Evolutionary conservation across 352 stramenopile genomes (phyloP).

Genomic region (Phytophthora idaei): DNA sequence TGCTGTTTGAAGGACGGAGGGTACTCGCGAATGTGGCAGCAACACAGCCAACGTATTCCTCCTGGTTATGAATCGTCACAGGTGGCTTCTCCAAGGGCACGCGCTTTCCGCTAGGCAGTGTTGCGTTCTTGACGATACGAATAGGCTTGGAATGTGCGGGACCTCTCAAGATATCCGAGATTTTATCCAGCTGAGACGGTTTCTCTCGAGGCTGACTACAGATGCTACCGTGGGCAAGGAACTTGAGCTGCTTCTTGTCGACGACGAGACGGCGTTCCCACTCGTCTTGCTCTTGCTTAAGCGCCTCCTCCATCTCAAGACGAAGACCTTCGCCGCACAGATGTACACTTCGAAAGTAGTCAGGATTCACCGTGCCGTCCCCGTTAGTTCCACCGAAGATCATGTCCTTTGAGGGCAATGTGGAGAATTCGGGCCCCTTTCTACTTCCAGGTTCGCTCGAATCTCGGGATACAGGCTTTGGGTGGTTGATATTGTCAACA

Average conservation of each 20-base stretch:
- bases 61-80: constrained; percentile 73
- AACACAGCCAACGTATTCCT: constrained; percentile 61
- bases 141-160: constrained; percentile 64
- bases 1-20: constrained; percentile 42
- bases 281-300: constrained; percentile 62
- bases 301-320: constrained; percentile 75
- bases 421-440: constrained; percentile 66
- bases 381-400: constrained; percentile 88
- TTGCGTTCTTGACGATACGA: constrained; percentile 79
- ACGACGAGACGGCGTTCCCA: constrained; percentile 88
- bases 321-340: constrained; percentile 81
- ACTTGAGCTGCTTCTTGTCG: constrained; percentile 86
- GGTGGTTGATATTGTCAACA: constrained; percentile 82
- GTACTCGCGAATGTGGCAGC: constrained; percentile 58
- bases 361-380: constrained; percentile 60
- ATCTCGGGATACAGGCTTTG: constrained; percentile 61
- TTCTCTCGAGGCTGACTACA: constrained; percentile 61
- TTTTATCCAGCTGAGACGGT: constrained; percentile 78
- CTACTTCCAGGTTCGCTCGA: constrained; percentile 8
- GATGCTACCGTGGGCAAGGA: constrained; percentile 87
- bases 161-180: constrained; percentile 71
- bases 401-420: constrained; percentile 84
- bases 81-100: constrained; percentile 64
- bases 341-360: constrained; percentile 90
- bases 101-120: constrained; percentile 74